phyloP scores from a whole-genome alignment of 2,329 filamentous ascomycete genomes.

The Fusarium agapanthi region DNA sequence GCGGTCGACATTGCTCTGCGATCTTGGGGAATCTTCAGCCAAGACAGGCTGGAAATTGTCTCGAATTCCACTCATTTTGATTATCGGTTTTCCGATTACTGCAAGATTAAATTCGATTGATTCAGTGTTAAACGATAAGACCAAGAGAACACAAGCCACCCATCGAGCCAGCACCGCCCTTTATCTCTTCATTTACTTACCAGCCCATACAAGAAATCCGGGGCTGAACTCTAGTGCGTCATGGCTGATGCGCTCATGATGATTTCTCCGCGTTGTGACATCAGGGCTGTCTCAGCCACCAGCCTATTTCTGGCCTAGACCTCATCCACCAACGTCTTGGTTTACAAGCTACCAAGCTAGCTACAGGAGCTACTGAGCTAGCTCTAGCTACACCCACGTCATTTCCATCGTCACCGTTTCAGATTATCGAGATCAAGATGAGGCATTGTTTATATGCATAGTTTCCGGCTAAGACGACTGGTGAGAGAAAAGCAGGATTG shows the following conservation, averaged over 20 bases:
- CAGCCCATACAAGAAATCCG: background rate
- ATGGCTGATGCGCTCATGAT: slow-evolving; percentile 24
- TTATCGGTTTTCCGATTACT: background rate
- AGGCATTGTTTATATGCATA: background rate
- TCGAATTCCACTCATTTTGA: slow-evolving; percentile 16
- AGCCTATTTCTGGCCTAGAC: slow-evolving; percentile 8
- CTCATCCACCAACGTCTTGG: background rate
- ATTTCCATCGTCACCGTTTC: slow-evolving; percentile 17
- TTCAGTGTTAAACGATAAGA: background rate
- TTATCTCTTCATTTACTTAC: background rate
- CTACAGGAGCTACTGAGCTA: background rate
- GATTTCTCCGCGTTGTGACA: slow-evolving; percentile 14
- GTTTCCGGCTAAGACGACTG: background rate
- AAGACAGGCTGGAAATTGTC: slow-evolving; percentile 10
- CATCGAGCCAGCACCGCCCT: slow-evolving; percentile 1
- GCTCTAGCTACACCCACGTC: slow-evolving; percentile 13
- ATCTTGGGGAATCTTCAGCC: background rate
- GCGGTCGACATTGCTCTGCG: background rate
- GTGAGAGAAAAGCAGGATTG: slow-evolving; percentile 1
- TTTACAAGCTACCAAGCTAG: background rate
- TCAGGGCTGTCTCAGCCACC: slow-evolving; percentile 8
- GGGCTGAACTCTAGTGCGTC: slow-evolving; percentile 21
- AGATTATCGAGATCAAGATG: slow-evolving; percentile 13
- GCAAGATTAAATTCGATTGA: background rate
- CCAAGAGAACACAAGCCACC: slow-evolving; percentile 1